phyloP scores from a whole-genome alignment of 2,329 filamentous ascomycete genomes.

The Diaporthe citri region DNA sequence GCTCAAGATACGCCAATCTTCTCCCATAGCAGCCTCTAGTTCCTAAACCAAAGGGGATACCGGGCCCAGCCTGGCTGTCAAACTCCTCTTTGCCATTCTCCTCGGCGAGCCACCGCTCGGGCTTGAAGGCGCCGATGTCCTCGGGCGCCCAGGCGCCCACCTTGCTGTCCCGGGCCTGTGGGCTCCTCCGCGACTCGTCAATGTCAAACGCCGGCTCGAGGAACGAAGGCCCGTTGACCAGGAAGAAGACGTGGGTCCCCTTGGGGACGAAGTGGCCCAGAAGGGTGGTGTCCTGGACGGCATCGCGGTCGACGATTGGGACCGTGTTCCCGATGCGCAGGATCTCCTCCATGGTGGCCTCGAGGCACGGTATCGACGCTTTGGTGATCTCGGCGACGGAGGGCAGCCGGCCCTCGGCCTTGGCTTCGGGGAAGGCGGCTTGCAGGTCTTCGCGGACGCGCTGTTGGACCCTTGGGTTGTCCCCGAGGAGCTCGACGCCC shows the following conservation, averaged over 20 bases:
- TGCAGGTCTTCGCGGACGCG: conserved; percentile 56
- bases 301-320: conserved; percentile 59
- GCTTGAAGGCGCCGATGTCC: conserved; percentile 31
- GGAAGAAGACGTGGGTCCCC: conserved; percentile 57
- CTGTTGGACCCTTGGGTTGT: conserved; percentile 53
- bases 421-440: conserved; percentile 51
- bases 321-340: conserved; percentile 60
- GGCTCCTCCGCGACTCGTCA: conserved; percentile 27
- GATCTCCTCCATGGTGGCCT: conserved; percentile 60
- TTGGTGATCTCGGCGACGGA: conserved; percentile 46
- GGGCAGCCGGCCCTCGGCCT: conserved; percentile 49
- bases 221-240: conserved; percentile 50
- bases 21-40: conserved; percentile 47
- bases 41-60: conserved; percentile 45
- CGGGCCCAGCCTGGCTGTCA: conserved; percentile 45
- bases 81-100: conserved; percentile 39
- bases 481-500: conserved; percentile 56
- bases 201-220: conserved; percentile 23
- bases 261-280: conserved; percentile 55
- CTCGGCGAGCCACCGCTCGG: conserved; percentile 33
- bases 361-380: conserved; percentile 58
- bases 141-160: conserved; percentile 8
- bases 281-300: conserved; percentile 53
- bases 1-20: conserved; percentile 48
- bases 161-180: conserved; percentile 23